Evolutionary conservation across 1,139 yeast species (phyloP), one percentile per base, ranked within the genome.

Genomic region (Blastobotrys indianensis): DNA sequence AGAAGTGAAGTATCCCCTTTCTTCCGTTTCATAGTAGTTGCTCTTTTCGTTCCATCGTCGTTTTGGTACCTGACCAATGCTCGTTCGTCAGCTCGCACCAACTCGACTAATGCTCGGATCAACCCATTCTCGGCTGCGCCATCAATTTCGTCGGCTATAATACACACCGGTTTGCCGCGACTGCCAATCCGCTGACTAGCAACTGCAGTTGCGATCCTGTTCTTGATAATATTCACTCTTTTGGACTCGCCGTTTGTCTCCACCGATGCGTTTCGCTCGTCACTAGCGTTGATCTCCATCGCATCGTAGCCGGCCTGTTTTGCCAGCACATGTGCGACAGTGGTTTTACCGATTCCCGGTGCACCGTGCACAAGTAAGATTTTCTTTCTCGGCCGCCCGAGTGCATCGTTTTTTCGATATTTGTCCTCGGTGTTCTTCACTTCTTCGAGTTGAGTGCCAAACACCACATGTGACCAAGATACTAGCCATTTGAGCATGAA

Each of bases 321-420:
- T 3, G 95, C 95, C 33, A 88, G 75, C 1, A 87, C 76, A 62
- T 90, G 96, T 0, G 94, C 88, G 2, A 88, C 82, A 0, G 94
- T 79, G 0, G 98, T 92, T 62, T 92, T 92, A 5, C 98, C 98
- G n/a, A 85, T 75, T 1, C 98, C 98, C 1, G 96, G 90, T 0
- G 97, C 94, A 0, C 98, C 98, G 61, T 84, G 87, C 2, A 92
- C 75, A 41, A 92, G 67, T 34, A 92, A 62, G 1, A 92, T 73
- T 54, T 79, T 83, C 46, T 73, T 74, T n/a, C 65, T 68, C 0
- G 97, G 97, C 42, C 97, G 72, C 29, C 51, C 60, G 48, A 45
- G 41, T 4, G 40, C 38, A 45, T 49, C 54, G 36, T 49, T 42
- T 31, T 42, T 38, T 37, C 41, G 42, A 40, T 48, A 30, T n/a